Evolutionary conservation across 2,329 filamentous ascomycete species (phyloP), one percentile per base, ranked within the genome.

Genomic region (Lasiodiplodia theobromae): DNA sequence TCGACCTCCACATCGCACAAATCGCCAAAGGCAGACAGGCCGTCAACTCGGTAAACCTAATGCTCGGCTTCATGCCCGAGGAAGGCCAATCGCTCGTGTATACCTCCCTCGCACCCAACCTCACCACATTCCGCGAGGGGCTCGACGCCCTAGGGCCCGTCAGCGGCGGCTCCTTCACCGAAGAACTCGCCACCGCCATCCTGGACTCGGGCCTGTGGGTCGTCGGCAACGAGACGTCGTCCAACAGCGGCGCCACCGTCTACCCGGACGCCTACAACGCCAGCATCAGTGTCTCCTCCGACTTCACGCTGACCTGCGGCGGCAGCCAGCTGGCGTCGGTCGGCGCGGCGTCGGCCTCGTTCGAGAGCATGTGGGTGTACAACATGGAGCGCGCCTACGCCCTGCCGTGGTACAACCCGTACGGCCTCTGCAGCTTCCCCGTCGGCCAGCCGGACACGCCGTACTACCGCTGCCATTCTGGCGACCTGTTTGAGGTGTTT

Each of bases 31-130:
- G 60, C 28, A n/a, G 44, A 4, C n/a, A 18, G 31, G 14, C 28
- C 5, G 18, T 64, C n/a, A 64, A 64, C 14, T 8, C 28, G 11
- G 60, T 64, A 3, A 64, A 40, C 11, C 5, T 64, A 1, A 52
- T 64, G 44, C 11, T 64, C 44, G 60, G 60, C 18, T 64, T 64
- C 60, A 64, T 64, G 60, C 60, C 60, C 4, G 60, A 64, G 11
- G 60, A 64, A n/a, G 60, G 60, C 1, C 60, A 64, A 14, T 64
- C 60, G 44, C 60, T 64, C 7, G n/a, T 64, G 14, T n/a, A 52
- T n/a, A 52, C 28, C 7, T n/a, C 28, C 3, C 6, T 64, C 4
- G 60, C 28, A 5, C 60, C 60, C 3, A 64, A 64, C 14, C 28
- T 38, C 12, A 23, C 60, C n/a, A 18, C 44, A 12, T 52, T 64